Percentiles rank a stretch among this genome's conserved stretches.
phyloP scores from a whole-genome alignment of 768 basidiomycete species.

The Cystobasidium tubakii region DNA sequence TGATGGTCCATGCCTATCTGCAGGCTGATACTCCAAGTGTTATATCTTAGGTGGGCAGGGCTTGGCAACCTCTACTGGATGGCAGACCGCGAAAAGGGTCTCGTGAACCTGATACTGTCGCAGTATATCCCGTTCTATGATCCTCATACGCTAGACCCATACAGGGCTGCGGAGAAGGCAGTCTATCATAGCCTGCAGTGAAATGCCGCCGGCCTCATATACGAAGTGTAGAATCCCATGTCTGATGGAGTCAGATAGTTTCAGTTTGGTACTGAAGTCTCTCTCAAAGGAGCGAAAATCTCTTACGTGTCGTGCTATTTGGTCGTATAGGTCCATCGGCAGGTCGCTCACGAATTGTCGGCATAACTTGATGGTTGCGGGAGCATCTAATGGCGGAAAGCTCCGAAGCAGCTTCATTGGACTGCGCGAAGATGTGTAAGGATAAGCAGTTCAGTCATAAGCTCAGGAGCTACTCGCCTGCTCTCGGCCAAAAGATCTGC shows the following conservation, averaged over 20 bases:
- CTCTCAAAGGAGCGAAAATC: neutral
- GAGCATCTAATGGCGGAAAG: constrained; percentile 83
- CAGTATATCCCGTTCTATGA: constrained; percentile 34
- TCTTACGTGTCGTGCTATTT: constrained; percentile 66
- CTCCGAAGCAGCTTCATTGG: constrained; percentile 91
- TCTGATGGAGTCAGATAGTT: neutral
- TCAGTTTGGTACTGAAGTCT: neutral
- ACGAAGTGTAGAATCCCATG: neutral
- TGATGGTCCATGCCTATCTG: neutral
- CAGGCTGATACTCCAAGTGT: neutral
- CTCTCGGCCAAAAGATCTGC: constrained; percentile 79
- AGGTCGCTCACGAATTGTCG: constrained; percentile 90
- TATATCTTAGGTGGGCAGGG: neutral
- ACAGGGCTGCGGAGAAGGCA: constrained; percentile 32
- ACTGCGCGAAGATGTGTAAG: constrained; percentile 51
- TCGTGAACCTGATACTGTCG: constrained; percentile 29
- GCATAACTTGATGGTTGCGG: constrained; percentile 82
- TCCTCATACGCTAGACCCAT: constrained; percentile 18
- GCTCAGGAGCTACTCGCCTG: constrained; percentile 53
- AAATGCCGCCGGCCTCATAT: neutral
- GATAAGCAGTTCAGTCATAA: neutral
- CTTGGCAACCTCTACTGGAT: constrained; percentile 34
- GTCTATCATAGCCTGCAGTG: constrained; percentile 27
- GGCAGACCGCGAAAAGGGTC: constrained; percentile 35
- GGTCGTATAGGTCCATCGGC: constrained; percentile 76